phyloP scores from a whole-genome alignment of 106 monocot genomes.

The Dendrobium officinale region DNA sequence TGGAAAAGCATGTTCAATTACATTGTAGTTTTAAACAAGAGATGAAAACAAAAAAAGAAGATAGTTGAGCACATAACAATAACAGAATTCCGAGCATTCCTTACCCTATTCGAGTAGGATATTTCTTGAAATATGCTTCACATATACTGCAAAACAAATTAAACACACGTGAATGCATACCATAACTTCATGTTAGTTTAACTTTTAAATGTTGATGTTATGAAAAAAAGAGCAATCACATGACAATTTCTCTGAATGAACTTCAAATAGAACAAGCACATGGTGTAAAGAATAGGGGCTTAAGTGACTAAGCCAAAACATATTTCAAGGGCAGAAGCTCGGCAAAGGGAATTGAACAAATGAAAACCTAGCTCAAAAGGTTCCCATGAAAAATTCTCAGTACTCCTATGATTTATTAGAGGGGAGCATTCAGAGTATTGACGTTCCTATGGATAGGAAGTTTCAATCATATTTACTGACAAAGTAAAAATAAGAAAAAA shows the following conservation, averaged over 20 bases:
- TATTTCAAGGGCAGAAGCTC: neutral
- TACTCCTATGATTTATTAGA: no score
- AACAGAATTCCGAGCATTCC: neutral
- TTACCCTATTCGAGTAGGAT: constrained; percentile 86
- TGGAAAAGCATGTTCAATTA: neutral
- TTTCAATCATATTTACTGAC: constrained; percentile 2
- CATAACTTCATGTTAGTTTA: neutral
- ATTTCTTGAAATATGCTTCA: constrained; percentile 96
- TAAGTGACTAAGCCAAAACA: neutral
- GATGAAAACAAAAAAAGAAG: neutral
- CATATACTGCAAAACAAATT: constrained; percentile 73
- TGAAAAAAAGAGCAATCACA: neutral
- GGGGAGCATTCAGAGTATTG: no score
- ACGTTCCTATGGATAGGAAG: no score
- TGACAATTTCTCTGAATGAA: neutral
- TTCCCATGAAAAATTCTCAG: constrained; percentile 3
- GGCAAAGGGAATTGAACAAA: neutral
- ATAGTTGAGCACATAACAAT: neutral
- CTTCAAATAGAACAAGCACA: constrained; percentile 1
- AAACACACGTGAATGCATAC: neutral
- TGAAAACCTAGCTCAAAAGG: neutral
- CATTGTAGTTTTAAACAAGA: neutral
- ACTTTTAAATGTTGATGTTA: neutral
- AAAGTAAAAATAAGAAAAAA: constrained; percentile 4
- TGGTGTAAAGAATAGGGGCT: neutral